Conservation (phyloP, 1,284 basidiomycete species). For the Rhodotorula sp. region DNA sequence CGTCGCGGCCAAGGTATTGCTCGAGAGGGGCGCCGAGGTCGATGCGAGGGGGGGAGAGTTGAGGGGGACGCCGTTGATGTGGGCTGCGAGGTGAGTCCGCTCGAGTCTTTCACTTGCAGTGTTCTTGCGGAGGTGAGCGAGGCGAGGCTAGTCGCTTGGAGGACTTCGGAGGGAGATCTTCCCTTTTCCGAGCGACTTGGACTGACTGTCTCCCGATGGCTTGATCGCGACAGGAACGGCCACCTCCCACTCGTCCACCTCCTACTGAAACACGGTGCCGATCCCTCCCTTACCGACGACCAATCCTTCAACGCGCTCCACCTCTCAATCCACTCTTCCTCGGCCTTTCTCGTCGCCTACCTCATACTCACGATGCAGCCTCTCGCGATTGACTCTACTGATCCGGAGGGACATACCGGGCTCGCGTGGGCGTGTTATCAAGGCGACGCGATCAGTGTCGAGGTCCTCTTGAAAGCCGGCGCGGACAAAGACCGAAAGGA, state of each 20-base stretch:
- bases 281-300: constrained; percentile 84
- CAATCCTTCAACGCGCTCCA: constrained; percentile 98
- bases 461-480: constrained; percentile 83
- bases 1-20: constrained; percentile 70
- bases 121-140: background rate
- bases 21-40: constrained; percentile 92
- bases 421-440: constrained; percentile 99
- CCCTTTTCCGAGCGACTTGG: background rate
- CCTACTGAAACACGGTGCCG: constrained; percentile 81
- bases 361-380: constrained; percentile 62
- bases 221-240: constrained; percentile 63
- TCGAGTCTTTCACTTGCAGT: background rate
- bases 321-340: constrained; percentile 88
- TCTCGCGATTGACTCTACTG: constrained; percentile 79
- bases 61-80: constrained; percentile 93
- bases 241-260: constrained; percentile 93
- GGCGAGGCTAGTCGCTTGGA: no score
- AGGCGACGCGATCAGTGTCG: constrained; percentile 92
- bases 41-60: constrained; percentile 93
- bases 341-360: constrained; percentile 90
- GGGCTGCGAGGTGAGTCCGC: constrained; percentile 70
- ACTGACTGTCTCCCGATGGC: constrained; percentile 2
- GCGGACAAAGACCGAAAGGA: constrained; percentile 75
- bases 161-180: no score
- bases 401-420: constrained; percentile 88